A percentile compares a stretch with the other conserved stretches of the same genome.
Evolutionary conservation across 23 red algal species (phyloP).

Genomic region (Gracilariopsis chorda): DNA sequence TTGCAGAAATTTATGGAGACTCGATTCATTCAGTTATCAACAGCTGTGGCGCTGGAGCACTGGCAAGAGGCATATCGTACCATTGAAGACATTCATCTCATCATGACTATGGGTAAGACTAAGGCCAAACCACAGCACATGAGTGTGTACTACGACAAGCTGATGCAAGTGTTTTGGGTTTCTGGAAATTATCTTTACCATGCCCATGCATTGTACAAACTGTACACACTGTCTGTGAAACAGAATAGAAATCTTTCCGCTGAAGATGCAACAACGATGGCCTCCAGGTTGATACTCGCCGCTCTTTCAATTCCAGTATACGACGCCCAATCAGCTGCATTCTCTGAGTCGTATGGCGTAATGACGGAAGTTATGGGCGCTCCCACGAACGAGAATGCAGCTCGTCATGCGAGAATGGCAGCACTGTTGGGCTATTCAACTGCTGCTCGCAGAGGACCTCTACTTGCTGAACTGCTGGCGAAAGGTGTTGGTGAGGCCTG

Average conservation of each 20-base stretch:
- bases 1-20: slow-evolving; percentile 88
- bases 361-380: slow-evolving; percentile 69
- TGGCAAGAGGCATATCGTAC: slow-evolving; percentile 99
- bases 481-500: slow-evolving; percentile 48
- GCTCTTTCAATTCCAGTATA: slow-evolving; percentile 83
- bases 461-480: slow-evolving; percentile 67
- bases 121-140: slow-evolving; percentile 72
- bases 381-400: slow-evolving; percentile 71
- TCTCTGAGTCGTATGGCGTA: slow-evolving; percentile 69
- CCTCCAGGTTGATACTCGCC: slow-evolving; percentile 81
- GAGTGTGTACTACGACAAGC: slow-evolving; percentile 88
- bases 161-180: slow-evolving; percentile 94
- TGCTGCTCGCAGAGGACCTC: slow-evolving; percentile 34
- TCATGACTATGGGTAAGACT: slow-evolving; percentile 75
- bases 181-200: slow-evolving; percentile 91
- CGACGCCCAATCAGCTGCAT: slow-evolving; percentile 73
- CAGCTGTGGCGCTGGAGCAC: slow-evolving; percentile 74
- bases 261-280: slow-evolving; percentile 74
- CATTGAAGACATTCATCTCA: slow-evolving; percentile 93
- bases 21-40: slow-evolving; percentile 85
- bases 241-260: slow-evolving; percentile 76
- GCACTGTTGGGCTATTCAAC: slow-evolving; percentile 73
- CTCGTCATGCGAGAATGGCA: slow-evolving; percentile 82
- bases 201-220: slow-evolving; percentile 82
- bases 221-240: slow-evolving; percentile 81